Evolutionary conservation across 1,284 basidiomycete species (phyloP), one percentile per base, ranked within the genome.

Genomic region (Prillingera fragicola): DNA sequence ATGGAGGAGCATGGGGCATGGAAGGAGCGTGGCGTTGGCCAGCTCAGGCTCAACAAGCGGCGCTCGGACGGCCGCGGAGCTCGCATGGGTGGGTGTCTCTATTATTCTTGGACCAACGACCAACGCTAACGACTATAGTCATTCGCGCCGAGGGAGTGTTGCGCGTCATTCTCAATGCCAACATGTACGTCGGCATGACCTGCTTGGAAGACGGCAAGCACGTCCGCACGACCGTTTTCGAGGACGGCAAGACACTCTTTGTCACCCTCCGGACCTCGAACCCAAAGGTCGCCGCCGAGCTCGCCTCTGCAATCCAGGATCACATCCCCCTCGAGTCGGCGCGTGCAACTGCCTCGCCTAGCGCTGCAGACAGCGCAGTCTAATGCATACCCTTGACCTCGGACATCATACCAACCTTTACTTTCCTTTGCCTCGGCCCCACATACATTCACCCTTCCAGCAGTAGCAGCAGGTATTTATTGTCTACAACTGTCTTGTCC

Each of bases 141-240:
- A 95, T 96, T 90, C 81, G 91, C 45, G 88, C 92, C 56, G 91
- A 96, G 58, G 91, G 89, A 1, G 88, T 94, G 9, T 81, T 86
- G 60, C 78, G 86, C 0, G 71, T 95, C 36, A 73, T 96, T 43
- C 75, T 96, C 42, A 96, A 96, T 60, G 81, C 86, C 29, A 79
- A 82, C 26, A 75, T 96, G 36, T 95, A 94, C 76, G 75, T 77
- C 53, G 89, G 89, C 17, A 90, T 94, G 86, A 78, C 78, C 40
- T 85, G 83, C 68, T 75, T 78, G 52, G 66, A 69, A 33, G 85
- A 60, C 80, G 85, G 45, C 81, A 89, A 71, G 85, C 88, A 87
- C 69, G 68, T 91, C 55, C 75, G 84, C 42, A 83, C 87, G 68
- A 84, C 82, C 56, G 80, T 81, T 21, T 80, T 88, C 41, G 83